phyloP scores from a whole-genome alignment of 2,329 filamentous ascomycete genomes.

The Microsporum canis region DNA sequence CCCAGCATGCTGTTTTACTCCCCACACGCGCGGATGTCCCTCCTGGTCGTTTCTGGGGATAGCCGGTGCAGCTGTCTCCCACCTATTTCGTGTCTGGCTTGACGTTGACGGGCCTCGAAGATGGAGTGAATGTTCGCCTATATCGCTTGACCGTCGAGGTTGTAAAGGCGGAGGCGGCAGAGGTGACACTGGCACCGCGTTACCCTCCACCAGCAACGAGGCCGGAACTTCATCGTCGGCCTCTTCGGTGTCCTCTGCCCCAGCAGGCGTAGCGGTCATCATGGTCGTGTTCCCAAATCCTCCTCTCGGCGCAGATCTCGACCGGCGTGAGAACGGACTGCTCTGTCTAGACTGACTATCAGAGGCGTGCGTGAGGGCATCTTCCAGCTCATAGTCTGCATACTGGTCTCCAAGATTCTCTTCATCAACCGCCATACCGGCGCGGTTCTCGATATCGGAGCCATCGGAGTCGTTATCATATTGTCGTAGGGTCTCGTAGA shows the following conservation, averaged over 20 bases:
- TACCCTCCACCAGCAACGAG: slow-evolving; percentile 49
- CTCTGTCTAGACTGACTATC: slow-evolving; percentile 39
- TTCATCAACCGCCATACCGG: slow-evolving; percentile 39
- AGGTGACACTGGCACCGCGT: slow-evolving; percentile 29
- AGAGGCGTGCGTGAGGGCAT: slow-evolving; percentile 42
- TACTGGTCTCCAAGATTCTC: slow-evolving; percentile 41
- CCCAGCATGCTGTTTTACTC: slow-evolving; percentile 12
- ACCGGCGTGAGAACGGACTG: slow-evolving; percentile 27
- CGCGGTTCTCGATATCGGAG: slow-evolving; percentile 37
- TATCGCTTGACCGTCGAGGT: slow-evolving; percentile 16
- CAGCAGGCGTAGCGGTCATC: slow-evolving; percentile 21
- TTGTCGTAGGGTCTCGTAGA: slow-evolving; percentile 21
- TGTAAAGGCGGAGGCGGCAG: slow-evolving; percentile 29
- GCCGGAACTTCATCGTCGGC: slow-evolving; percentile 44
- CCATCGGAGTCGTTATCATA: slow-evolving; percentile 25
- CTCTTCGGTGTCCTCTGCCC: slow-evolving; percentile 16
- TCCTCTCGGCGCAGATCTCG: slow-evolving; percentile 15
- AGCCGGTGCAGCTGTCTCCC: slow-evolving; percentile 39
- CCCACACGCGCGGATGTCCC: slow-evolving; percentile 1
- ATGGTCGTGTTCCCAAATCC: slow-evolving; percentile 23
- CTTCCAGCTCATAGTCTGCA: slow-evolving; percentile 47
- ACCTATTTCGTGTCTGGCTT: slow-evolving; percentile 35
- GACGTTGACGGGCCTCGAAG: slow-evolving; percentile 30
- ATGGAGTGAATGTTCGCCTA: background rate
- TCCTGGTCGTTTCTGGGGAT: slow-evolving; percentile 23